Conservation (phyloP, 2,329 filamentous ascomycete genomes). For the Aspergillus phoenicis region DNA sequence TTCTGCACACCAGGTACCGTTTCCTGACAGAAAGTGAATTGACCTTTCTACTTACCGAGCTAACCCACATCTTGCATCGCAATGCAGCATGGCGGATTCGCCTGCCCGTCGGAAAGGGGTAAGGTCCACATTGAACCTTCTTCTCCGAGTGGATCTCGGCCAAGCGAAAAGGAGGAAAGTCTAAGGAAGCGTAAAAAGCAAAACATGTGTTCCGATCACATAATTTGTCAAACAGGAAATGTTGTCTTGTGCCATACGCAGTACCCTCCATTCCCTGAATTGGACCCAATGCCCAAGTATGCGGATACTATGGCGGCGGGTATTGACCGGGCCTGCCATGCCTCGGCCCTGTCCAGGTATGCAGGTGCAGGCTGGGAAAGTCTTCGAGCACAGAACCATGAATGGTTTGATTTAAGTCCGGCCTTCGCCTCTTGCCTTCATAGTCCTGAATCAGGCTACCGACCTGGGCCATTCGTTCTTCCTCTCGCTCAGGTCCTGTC, state of each 20-base stretch:
- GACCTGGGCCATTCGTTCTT: neutral
- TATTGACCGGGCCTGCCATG: slow-evolving; percentile 7
- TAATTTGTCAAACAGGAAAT: neutral
- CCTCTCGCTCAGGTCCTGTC: neutral
- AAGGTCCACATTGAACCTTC: too few species aligned
- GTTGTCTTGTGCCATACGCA: neutral
- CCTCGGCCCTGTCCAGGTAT: slow-evolving; percentile 13
- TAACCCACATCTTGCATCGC: too few species aligned
- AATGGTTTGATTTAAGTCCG: neutral
- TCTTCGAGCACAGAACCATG: neutral
- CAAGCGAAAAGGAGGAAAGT: neutral
- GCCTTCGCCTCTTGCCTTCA: neutral
- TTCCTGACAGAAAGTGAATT: too few species aligned
- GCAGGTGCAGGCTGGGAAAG: slow-evolving; percentile 1
- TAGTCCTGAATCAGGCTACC: neutral
- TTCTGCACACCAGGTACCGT: too few species aligned
- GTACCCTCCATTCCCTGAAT: slow-evolving; percentile 10
- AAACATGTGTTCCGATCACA: neutral
- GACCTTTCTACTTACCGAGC: too few species aligned
- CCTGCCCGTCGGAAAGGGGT: too few species aligned
- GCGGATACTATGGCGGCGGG: slow-evolving; percentile 13
- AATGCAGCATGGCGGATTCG: too few species aligned
- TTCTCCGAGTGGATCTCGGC: too few species aligned
- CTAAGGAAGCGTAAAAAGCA: neutral
- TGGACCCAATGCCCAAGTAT: neutral